Evolutionary conservation across 1,284 basidiomycete genomes (phyloP), one percentile per base, ranked within the genome.

Genomic region (Cryptococcus maquisensis): DNA sequence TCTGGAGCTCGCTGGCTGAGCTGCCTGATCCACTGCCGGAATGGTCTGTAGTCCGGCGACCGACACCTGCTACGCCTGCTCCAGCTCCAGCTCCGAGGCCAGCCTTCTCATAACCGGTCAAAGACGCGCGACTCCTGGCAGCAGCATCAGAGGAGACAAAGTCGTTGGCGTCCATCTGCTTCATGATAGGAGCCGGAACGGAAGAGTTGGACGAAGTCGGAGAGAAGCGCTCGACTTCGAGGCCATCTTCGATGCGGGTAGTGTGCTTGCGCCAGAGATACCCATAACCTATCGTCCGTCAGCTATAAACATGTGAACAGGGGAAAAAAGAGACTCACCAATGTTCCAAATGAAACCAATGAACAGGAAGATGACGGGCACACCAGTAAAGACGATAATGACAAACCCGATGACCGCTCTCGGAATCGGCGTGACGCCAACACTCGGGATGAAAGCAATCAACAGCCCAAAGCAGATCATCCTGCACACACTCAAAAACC

Each of bases 261-360:
- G 65, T 70, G 54, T 72, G 55, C 28, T 66, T 62, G 39, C 72
- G 55, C 69, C 73, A 76, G 3, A 67, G 55, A 49, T 67, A 68
- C 9, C 74, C 75, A 56, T 76, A 76, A 44, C 67, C 65, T 58
- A 49, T 21, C 20, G 18, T 37, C 35, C 24, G 28, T 48, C 47
- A 48, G 47, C 20, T 40, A 37, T 37, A 41, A 42, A 6, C 13
- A 42, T 42, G 13, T 8, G 20, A 18, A 15, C 18, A 18, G 13
- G 28, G 38, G 21, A 3, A 32, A 32, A 10, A 10, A 32, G 21
- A n/a, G 36, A 74, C 82, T 44, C 66, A 88, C 87, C 81, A 8
- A 92, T 81, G 69, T 94, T 95, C 42, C 88, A 92, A 51, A 95
- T 71, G 2, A 92, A 86, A 9, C 92, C 91, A 26, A 96, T 81